These are phyloP conservation scores for Pneumocystis jirovecii DNA, from an alignment of 1,139 yeast genomes.

Conservation along the genomic window DNA sequence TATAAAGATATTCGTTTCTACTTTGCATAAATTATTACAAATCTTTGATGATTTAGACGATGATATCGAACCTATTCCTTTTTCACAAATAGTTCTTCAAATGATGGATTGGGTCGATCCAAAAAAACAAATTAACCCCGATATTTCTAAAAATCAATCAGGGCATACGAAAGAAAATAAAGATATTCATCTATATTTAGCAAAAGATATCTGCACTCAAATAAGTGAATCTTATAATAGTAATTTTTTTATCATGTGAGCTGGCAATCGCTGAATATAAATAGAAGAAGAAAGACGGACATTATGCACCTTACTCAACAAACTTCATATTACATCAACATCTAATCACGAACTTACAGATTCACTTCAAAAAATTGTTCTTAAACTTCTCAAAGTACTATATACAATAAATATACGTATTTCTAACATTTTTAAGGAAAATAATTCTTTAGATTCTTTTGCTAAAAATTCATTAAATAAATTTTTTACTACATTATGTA, in stretches of 20 bases:
- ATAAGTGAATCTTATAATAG: neutral
- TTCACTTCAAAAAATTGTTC: neutral
- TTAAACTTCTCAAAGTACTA: neutral
- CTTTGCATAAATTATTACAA: neutral
- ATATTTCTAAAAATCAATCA: constrained; percentile 21
- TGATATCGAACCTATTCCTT: constrained; percentile 26
- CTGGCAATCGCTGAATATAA: neutral
- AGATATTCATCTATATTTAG: neutral
- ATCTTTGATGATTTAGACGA: constrained; percentile 10
- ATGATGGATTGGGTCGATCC: constrained; percentile 82
- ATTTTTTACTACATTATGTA: neutral
- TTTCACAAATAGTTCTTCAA: constrained; percentile 56
- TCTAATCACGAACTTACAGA: neutral
- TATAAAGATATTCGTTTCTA: neutral
- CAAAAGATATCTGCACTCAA: neutral
- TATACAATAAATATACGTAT: neutral
- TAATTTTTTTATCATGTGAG: neutral
- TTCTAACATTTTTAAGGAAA: neutral
- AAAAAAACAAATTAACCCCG: constrained; percentile 35
- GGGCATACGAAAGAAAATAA: neutral
- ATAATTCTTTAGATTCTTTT: neutral
- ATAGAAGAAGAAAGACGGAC: constrained; percentile 3
- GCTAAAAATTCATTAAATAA: neutral
- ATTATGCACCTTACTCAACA: constrained; percentile 1
- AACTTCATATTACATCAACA: neutral